Conservation (phyloP, 768 basidiomycete species). For the Amanita polypyramis region DNA sequence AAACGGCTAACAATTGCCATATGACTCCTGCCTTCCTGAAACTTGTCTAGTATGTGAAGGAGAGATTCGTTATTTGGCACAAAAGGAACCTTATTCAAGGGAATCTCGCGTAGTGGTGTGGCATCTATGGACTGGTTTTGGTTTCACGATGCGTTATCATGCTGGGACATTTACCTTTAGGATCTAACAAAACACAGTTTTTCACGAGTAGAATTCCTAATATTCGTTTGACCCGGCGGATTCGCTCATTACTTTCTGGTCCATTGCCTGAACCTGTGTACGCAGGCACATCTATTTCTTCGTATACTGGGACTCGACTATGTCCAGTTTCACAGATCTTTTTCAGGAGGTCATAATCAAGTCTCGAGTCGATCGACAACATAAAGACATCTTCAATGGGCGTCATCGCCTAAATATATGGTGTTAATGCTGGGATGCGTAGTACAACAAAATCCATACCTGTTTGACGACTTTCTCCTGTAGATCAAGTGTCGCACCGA, state of each 20-base stretch:
- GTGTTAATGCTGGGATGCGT: not conserved
- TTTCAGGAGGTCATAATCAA: slow-evolving; percentile 74
- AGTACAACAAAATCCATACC: slow-evolving; percentile 20
- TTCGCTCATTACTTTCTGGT: slow-evolving; percentile 11
- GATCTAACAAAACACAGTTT: slow-evolving; percentile 81
- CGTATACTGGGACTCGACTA: slow-evolving; percentile 76
- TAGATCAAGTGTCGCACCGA: slow-evolving; percentile 80
- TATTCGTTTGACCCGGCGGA: slow-evolving; percentile 65
- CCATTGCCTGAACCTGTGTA: slow-evolving; percentile 17
- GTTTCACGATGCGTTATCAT: not conserved
- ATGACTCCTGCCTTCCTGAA: slow-evolving; percentile 85
- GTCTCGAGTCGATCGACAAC: slow-evolving; percentile 74
- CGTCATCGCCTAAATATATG: slow-evolving; percentile 58
- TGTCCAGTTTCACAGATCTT: slow-evolving; percentile 72
- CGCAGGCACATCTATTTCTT: slow-evolving; percentile 57
- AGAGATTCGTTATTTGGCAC: slow-evolving; percentile 83
- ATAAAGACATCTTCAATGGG: slow-evolving; percentile 76
- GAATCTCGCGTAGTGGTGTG: slow-evolving; percentile 71
- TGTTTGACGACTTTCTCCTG: slow-evolving; percentile 79
- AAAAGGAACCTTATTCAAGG: slow-evolving; percentile 78
- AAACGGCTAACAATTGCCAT: slow-evolving; percentile 86
- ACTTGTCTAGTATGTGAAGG: slow-evolving; percentile 75
- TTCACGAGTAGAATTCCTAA: slow-evolving; percentile 83
- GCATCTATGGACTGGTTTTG: slow-evolving; percentile 40
- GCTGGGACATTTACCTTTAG: slow-evolving; percentile 41